Percentiles rank a stretch among this genome's conserved stretches.
These are phyloP conservation scores for Agaricus subrufescens DNA, from an alignment of 768 basidiomycete genomes.

Conservation along the genomic window DNA sequence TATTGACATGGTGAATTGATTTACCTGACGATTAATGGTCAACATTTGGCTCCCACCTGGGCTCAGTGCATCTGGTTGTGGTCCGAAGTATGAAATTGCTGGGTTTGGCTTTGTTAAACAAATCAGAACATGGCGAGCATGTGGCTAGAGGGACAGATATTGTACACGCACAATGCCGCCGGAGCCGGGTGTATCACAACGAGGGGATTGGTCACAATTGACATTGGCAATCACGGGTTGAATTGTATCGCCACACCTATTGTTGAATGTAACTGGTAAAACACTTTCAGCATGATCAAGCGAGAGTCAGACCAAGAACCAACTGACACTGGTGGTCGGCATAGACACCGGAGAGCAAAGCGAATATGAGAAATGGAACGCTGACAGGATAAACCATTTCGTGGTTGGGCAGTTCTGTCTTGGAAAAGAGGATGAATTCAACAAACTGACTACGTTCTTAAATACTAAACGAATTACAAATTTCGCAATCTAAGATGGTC, in stretches of 20 bases:
- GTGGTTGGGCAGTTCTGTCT: not conserved
- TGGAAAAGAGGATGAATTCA: too few relatives aligned
- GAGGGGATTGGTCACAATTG: slow-evolving; percentile 36
- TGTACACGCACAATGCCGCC: slow-evolving; percentile 26
- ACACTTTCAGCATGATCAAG: not conserved
- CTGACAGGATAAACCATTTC: not conserved
- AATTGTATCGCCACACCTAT: slow-evolving; percentile 26
- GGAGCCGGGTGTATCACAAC: slow-evolving; percentile 29
- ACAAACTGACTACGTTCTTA: too few relatives aligned
- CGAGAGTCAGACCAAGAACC: not conserved
- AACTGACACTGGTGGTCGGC: slow-evolving; percentile 19
- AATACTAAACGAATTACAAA: too few relatives aligned
- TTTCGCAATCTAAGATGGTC: too few relatives aligned
- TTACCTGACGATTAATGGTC: slow-evolving; percentile 23
- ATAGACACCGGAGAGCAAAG: slow-evolving; percentile 3
- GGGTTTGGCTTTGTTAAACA: slow-evolving; percentile 22
- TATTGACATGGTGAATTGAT: not conserved
- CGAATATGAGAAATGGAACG: not conserved
- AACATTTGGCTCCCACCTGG: slow-evolving; percentile 24
- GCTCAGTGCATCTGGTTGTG: slow-evolving; percentile 25
- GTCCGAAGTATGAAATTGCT: slow-evolving; percentile 27
- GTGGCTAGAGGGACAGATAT: not conserved
- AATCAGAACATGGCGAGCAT: not conserved
- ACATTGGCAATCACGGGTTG: slow-evolving; percentile 32
- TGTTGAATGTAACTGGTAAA: slow-evolving; percentile 27